A percentile compares a stretch with the other conserved stretches of the same genome.
phyloP scores from a whole-genome alignment of 805 yeast genomes.

The Saccharomycopsis oosterbeekiorum region DNA sequence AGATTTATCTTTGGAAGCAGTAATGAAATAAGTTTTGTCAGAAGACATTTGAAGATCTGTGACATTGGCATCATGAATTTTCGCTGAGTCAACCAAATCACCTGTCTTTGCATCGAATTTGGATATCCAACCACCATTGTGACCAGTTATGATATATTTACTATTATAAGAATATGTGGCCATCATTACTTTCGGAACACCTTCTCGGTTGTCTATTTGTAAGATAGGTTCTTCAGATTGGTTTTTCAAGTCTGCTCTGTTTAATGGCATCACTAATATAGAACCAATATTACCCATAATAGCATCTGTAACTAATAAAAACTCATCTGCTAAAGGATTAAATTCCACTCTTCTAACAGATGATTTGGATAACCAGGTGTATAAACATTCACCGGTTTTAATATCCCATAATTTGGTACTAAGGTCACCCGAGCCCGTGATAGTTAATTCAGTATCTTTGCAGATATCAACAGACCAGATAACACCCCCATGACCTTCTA shows the following conservation, averaged over 20 bases:
- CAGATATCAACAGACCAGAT: constrained; percentile 92
- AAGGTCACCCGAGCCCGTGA: constrained; percentile 89
- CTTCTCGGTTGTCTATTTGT: constrained; percentile 50
- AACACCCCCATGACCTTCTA: constrained; percentile 84
- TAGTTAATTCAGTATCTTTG: constrained; percentile 51
- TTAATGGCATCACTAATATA: constrained; percentile 56
- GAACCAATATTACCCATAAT: constrained; percentile 87
- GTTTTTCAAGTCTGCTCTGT: constrained; percentile 35
- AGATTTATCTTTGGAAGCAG: constrained; percentile 85
- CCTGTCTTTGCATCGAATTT: constrained; percentile 75
- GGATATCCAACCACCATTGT: constrained; percentile 75
- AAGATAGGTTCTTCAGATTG: constrained; percentile 49
- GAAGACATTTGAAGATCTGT: constrained; percentile 87
- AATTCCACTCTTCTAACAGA: constrained; percentile 92
- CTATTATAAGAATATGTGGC: constrained; percentile 84
- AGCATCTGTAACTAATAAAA: constrained; percentile 76
- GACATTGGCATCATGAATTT: constrained; percentile 66
- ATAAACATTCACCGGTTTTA: constrained; percentile 63
- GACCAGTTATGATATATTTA: constrained; percentile 71
- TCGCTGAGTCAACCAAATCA: constrained; percentile 45
- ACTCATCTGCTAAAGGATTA: constrained; percentile 53
- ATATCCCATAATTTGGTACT: constrained; percentile 79
- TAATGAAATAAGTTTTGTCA: constrained; percentile 82
- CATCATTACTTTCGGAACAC: constrained; percentile 56
- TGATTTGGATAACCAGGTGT: constrained; percentile 63